Evolutionary conservation across 768 basidiomycete species (phyloP).

Genomic region (Russula earlei): DNA sequence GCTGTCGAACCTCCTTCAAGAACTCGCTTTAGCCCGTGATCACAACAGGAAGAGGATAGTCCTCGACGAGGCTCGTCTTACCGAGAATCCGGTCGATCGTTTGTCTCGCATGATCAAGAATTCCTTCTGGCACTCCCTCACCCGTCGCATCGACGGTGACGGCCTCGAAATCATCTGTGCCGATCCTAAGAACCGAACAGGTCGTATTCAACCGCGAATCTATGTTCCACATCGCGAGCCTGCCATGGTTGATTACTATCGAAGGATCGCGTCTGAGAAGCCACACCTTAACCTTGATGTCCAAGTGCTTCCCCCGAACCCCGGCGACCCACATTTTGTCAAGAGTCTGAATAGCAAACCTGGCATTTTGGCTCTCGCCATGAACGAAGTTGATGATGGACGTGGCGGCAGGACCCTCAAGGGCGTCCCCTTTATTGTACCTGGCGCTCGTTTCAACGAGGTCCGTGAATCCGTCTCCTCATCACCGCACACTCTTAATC

Average conservation of each 20-base stretch:
- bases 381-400: constrained; percentile 81
- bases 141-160: constrained; percentile 92
- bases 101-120: constrained; percentile 95
- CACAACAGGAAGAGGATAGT: constrained; percentile 94
- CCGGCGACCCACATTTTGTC: constrained; percentile 82
- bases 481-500: background rate
- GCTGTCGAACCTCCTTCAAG: constrained; percentile 97
- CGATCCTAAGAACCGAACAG: constrained; percentile 95
- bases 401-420: constrained; percentile 75
- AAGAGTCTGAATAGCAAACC: constrained; percentile 92
- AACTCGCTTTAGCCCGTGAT: constrained; percentile 92
- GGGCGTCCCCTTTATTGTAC: constrained; percentile 95
- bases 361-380: constrained; percentile 88
- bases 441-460: constrained; percentile 91
- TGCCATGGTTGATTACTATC: constrained; percentile 92
- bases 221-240: constrained; percentile 93
- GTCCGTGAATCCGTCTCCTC: constrained; percentile 33
- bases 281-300: constrained; percentile 93
- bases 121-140: constrained; percentile 97
- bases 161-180: constrained; percentile 96
- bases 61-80: constrained; percentile 95
- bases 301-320: constrained; percentile 76
- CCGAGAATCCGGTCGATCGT: constrained; percentile 95
- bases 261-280: constrained; percentile 80
- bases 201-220: constrained; percentile 82